Base-by-base conservation (phyloP, 2,329 filamentous ascomycete species). In the Ceratocystis cubensis region DNA sequence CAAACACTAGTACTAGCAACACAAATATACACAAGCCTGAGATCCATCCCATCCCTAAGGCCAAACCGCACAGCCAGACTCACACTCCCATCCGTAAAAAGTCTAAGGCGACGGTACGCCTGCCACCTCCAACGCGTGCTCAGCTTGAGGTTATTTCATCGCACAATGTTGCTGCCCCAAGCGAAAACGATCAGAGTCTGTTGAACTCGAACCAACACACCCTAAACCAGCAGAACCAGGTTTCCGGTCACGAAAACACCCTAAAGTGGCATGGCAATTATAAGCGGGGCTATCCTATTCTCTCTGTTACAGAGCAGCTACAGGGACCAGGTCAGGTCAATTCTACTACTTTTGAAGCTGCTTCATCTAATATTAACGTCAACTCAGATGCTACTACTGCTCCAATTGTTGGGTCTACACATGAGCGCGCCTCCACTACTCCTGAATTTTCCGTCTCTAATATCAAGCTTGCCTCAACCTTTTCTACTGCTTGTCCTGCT, bases 401-500 rank as follows among this genome's bases (percentile, higher is more conserved):
- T 37, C 28, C 20, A 10, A 15, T 37, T 15, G n/a, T 15, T 44
- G 17, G 2, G 2, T 20, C 59, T 20, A 61, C n/a, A 28, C n/a
- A 33, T 37, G 59, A 61, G 20, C 44, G 17, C 22, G 17, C 59
- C 2, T 7, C 28, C 10, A 15, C 37, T n/a, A 20, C 20, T 22
- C 10, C 17, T 37, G 15, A 33, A 41, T 37, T 28, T 17, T 7
- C n/a, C 30, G 17, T 37, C 30, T 48, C 20, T 20, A 22, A 8
- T 48, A 17, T 48, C 20, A 48, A 48, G 20, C 46, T 13, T 56
- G 1, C 50, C 25, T 5, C 10, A 20, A 15, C 10, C 3, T 13
- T 15, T 30, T 56, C 20, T 25, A 56, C 50, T 25, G 28, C 45
- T 22, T 69, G 65, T 37, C 65, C 68, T 46, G 63, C 65, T 25